phyloP scores from a whole-genome alignment of 1,284 basidiomycete genomes.

The Trametes versicolor region DNA sequence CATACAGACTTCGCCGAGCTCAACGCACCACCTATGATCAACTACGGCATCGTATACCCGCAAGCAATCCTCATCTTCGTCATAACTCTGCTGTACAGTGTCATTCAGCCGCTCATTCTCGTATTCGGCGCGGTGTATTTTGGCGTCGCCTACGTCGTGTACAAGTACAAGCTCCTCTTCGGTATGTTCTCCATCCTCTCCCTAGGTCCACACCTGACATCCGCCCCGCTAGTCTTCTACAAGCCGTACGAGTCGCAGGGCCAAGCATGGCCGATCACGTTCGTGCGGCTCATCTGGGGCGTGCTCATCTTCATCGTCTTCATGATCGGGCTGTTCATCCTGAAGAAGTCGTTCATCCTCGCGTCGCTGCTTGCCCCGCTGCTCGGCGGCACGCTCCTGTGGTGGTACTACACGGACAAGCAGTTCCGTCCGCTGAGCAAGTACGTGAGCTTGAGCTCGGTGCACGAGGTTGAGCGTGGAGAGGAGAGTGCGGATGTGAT shows the following conservation, averaged over 20 bases:
- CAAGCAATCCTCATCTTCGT: slow-evolving; percentile 97
- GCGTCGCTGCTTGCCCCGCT: slow-evolving; percentile 85
- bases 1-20: slow-evolving; percentile 89
- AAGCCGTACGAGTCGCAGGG: slow-evolving; percentile 94
- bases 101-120: slow-evolving; percentile 94
- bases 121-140: slow-evolving; percentile 97
- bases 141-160: slow-evolving; percentile 91
- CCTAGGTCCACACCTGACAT: slow-evolving; percentile 13
- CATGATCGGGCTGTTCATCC: slow-evolving; percentile 94
- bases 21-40: slow-evolving; percentile 97
- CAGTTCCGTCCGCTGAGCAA: slow-evolving; percentile 83
- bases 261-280: slow-evolving; percentile 95
- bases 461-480: slow-evolving; percentile 88
- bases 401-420: slow-evolving; percentile 82
- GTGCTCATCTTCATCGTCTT: slow-evolving; percentile 89
- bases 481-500: slow-evolving; percentile 82
- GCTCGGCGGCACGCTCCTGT: slow-evolving; percentile 78
- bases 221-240: slow-evolving; percentile 75
- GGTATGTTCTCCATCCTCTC: slow-evolving; percentile 57
- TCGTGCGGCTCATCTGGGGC: slow-evolving; percentile 88
- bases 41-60: slow-evolving; percentile 93
- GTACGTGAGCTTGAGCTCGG: slow-evolving; percentile 86
- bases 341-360: slow-evolving; percentile 81
- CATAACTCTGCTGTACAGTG: slow-evolving; percentile 93
- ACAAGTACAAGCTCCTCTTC: slow-evolving; percentile 97